Evolutionary conservation across 345 rosid genomes (phyloP).

Genomic region (Eucalyptus polyanthemos): DNA sequence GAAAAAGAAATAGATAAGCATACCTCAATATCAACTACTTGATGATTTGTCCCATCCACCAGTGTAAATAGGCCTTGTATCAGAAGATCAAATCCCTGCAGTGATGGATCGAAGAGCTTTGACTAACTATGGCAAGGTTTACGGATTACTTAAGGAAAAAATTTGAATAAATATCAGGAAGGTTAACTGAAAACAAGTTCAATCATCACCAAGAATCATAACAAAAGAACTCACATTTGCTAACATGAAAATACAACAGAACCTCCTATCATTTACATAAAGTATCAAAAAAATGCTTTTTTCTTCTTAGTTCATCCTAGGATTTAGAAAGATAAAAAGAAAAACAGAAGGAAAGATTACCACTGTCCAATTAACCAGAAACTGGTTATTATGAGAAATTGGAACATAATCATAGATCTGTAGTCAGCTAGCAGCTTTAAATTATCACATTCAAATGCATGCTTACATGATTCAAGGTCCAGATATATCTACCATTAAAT

Average conservation of each 20-base stretch:
- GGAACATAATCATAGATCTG: neutral
- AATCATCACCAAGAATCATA: neutral
- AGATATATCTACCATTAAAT: neutral
- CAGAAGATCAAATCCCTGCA: constrained; percentile 54
- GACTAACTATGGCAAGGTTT: neutral
- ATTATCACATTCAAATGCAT: neutral
- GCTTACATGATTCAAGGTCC: neutral
- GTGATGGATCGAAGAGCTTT: neutral
- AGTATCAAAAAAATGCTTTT: neutral
- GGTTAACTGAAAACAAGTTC: neutral
- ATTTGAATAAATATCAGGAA: neutral
- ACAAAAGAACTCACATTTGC: neutral
- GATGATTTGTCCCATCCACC: constrained; percentile 7
- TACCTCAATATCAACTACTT: constrained; percentile 38
- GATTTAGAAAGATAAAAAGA: neutral
- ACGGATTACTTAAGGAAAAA: neutral
- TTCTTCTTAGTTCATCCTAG: neutral
- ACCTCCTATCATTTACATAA: neutral
- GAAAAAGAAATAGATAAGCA: neutral
- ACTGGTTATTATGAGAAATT: neutral
- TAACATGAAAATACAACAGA: neutral
- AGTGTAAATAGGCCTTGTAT: constrained; percentile 33
- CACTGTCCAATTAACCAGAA: neutral
- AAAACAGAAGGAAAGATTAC: neutral
- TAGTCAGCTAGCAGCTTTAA: neutral